Conservation (phyloP, 352 stramenopile species). For the Globisporangium yorkense region DNA sequence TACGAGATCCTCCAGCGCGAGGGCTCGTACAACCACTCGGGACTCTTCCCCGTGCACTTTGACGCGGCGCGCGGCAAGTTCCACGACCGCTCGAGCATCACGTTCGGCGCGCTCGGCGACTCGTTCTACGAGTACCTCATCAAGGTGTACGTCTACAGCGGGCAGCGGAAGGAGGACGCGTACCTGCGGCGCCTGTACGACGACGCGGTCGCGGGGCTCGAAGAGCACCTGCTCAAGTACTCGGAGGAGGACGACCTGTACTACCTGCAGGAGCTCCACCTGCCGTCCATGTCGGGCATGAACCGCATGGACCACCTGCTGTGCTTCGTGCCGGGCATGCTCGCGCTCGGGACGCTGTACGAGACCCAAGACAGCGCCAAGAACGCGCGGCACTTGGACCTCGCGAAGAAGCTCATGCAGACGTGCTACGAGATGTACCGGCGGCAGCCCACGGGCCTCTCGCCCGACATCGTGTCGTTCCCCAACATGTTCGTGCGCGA, state of each 20-base stretch:
- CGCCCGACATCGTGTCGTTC: constrained; percentile 92
- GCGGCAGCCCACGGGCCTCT: constrained; percentile 87
- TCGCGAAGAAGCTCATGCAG: constrained; percentile 88
- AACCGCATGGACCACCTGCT: constrained; percentile 95
- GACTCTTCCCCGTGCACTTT: constrained; percentile 88
- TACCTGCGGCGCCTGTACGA: constrained; percentile 91
- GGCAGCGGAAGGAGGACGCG: constrained; percentile 54
- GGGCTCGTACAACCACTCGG: constrained; percentile 65
- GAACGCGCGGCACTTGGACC: constrained; percentile 78
- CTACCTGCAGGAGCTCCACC: constrained; percentile 51
- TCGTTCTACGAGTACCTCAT: constrained; percentile 99
- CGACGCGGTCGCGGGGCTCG: constrained; percentile 89
- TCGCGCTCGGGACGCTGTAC: constrained; percentile 89
- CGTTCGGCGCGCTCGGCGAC: constrained; percentile 93
- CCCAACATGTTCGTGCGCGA: constrained; percentile 47
- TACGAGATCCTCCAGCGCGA: constrained; percentile 68
- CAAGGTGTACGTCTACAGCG: constrained; percentile 97
- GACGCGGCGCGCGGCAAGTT: constrained; percentile 31
- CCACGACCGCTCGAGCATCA: constrained; percentile 43
- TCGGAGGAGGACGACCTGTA: constrained; percentile 56
- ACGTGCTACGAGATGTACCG: constrained; percentile 96
- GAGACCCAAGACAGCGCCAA: constrained; percentile 52
- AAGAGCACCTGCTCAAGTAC: constrained; percentile 85
- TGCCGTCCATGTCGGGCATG: constrained; percentile 34
- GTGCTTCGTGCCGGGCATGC: constrained; percentile 93